A percentile compares a stretch with the other conserved stretches of the same genome.
These are phyloP conservation scores for Apium graveolens DNA, from an alignment of 129 eudicot genomes.

Conservation along the genomic window DNA sequence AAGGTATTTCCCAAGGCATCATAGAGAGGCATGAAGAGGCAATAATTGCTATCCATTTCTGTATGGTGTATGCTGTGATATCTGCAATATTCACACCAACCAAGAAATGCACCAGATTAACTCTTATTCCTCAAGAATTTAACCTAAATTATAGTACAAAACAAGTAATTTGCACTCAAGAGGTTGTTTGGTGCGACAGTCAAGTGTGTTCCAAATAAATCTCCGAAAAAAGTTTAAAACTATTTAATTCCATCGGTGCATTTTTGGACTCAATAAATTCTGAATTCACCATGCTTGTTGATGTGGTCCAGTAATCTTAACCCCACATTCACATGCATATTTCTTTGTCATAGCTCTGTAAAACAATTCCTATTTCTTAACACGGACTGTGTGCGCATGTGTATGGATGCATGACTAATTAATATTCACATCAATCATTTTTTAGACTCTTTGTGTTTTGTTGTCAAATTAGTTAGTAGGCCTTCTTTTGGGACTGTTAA, in stretches of 20 bases:
- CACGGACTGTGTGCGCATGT: neutral
- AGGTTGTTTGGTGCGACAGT: neutral
- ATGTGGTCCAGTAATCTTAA: neutral
- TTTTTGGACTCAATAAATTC: neutral
- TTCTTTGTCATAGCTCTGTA: neutral
- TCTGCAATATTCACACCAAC: conserved; percentile 32
- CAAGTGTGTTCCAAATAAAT: neutral
- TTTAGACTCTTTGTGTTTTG: neutral
- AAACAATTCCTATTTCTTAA: neutral
- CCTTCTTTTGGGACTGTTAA: neutral
- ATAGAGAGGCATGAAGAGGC: conserved; percentile 91
- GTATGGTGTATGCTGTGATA: conserved; percentile 74
- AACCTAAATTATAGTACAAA: neutral
- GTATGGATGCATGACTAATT: neutral
- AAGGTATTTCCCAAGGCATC: conserved; percentile 71
- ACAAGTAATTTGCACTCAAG: neutral
- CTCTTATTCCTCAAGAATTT: neutral
- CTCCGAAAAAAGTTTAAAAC: neutral
- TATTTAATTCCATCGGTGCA: neutral
- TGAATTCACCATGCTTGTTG: neutral
- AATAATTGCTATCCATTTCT: conserved; percentile 60
- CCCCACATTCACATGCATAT: conserved; percentile 3
- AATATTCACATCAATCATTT: neutral
- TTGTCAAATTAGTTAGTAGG: neutral
- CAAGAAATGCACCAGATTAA: neutral